These are phyloP conservation scores for Nigrograna mackinnonii DNA, from an alignment of 2,329 filamentous ascomycete species.

Conservation along the genomic window DNA sequence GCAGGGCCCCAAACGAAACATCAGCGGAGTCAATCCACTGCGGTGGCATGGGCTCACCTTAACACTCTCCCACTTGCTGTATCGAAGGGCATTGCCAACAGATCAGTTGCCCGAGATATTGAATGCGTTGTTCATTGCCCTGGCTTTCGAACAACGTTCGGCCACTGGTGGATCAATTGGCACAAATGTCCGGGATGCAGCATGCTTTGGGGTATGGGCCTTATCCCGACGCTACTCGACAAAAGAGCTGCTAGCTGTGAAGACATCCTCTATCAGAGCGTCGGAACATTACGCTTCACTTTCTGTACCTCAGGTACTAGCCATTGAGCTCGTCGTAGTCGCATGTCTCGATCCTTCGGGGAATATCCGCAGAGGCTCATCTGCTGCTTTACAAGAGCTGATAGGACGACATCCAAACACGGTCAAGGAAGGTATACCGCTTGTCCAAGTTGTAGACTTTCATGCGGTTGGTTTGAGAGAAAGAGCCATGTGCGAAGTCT, in stretches of 20 bases:
- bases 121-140: slow-evolving; percentile 74
- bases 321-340: slow-evolving; percentile 77
- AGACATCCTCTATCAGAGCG: slow-evolving; percentile 47
- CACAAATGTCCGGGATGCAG: slow-evolving; percentile 89
- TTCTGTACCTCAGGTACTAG: slow-evolving; percentile 73
- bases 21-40: slow-evolving; percentile 77
- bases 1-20: slow-evolving; percentile 59
- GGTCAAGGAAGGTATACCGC: slow-evolving; percentile 76
- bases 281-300: slow-evolving; percentile 45
- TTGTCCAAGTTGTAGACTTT: slow-evolving; percentile 92
- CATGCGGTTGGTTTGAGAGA: slow-evolving; percentile 88
- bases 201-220: slow-evolving; percentile 96
- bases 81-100: slow-evolving; percentile 77
- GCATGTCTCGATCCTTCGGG: slow-evolving; percentile 88
- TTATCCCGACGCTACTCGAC: slow-evolving; percentile 86
- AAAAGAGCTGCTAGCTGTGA: slow-evolving; percentile 69
- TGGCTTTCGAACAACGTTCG: slow-evolving; percentile 87
- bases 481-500: slow-evolving; percentile 78
- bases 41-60: slow-evolving; percentile 93
- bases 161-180: slow-evolving; percentile 84
- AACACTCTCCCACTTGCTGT: slow-evolving; percentile 83
- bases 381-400: slow-evolving; percentile 90
- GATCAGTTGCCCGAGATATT: slow-evolving; percentile 73
- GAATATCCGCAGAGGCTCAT: slow-evolving; percentile 90
- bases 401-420: slow-evolving; percentile 90